phyloP scores from a whole-genome alignment of 2,329 filamentous ascomycete genomes.

The Fusarium devonianum region DNA sequence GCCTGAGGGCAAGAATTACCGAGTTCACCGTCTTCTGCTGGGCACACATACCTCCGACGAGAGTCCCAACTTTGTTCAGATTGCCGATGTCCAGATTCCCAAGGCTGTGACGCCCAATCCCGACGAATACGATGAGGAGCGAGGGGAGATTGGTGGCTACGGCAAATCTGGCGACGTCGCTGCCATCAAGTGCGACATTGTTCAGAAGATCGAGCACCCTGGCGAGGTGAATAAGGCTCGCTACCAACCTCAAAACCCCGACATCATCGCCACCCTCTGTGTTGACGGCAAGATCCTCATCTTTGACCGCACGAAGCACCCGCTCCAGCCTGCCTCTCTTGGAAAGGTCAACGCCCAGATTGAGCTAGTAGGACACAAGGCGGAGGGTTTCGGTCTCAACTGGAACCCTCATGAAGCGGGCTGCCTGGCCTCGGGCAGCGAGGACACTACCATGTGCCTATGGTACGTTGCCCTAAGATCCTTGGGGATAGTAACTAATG shows the following conservation, averaged over 20 bases:
- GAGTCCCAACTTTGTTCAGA: constrained; percentile 89
- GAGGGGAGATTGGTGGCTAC: constrained; percentile 93
- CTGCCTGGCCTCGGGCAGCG: constrained; percentile 85
- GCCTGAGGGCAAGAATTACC: constrained; percentile 85
- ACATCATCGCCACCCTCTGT: constrained; percentile 93
- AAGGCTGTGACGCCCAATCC: constrained; percentile 77
- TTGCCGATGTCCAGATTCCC: constrained; percentile 92
- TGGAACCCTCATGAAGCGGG: constrained; percentile 90
- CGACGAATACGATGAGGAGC: constrained; percentile 88
- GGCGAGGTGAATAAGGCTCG: constrained; percentile 98
- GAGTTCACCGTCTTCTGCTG: constrained; percentile 85
- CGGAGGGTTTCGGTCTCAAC: constrained; percentile 89
- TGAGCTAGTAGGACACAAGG: constrained; percentile 82
- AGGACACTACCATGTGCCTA: constrained; percentile 88
- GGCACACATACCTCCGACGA: constrained; percentile 93
- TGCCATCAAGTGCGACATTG: constrained; percentile 85
- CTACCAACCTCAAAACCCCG: constrained; percentile 96
- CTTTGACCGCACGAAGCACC: constrained; percentile 96
- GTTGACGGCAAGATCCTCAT: constrained; percentile 88
- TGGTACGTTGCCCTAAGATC: constrained; percentile 66
- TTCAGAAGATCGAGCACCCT: constrained; percentile 95
- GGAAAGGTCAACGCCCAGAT: constrained; percentile 82
- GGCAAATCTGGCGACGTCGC: constrained; percentile 75
- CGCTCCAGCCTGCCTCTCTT: constrained; percentile 68
- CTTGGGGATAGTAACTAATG: constrained; percentile 22